Base-by-base conservation (phyloP, 2,329 filamentous ascomycete species). In the Madurella mycetomatis region DNA sequence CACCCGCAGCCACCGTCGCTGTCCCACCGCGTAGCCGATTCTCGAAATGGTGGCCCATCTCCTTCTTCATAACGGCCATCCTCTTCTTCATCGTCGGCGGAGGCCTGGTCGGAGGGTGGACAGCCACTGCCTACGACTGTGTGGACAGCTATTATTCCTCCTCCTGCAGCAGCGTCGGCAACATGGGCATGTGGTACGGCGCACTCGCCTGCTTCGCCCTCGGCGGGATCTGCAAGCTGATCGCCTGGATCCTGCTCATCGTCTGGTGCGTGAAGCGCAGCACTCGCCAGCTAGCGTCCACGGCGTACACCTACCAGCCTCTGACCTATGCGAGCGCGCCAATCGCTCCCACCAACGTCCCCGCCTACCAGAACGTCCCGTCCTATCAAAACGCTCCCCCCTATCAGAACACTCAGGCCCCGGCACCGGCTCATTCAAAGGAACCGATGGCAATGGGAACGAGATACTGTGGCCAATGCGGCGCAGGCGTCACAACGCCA, bases 31-130 rank as follows among this genome's bases (percentile, higher is more conserved):
- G 45, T 34, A 37, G 40, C 51, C 51, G 19, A 8, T 53, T 53
- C 39, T 53, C 51, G 15, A 53, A 53, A 31, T 53, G 51, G 51
- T 53, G 51, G 51, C 51, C 51, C 9, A 42, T 53, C 44, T 47
- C 44, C 18, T 53, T 53, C 51, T 48, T 53, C 51, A 39, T 53
- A 31, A 18, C 40, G 40, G 51, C 51, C 40, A 8, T 53, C 45
- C 30, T 53, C 51, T 44, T 53, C 40, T 39, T 53, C 45, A 53
- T 53, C 45, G 32, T 40, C 51, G 51, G 51, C 45, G 51, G 51
- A 8, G 51, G 34, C 40, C 51, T 53, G 2, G 5, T 48, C 11
- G 51, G 51, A 39, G 45, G 13, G 16, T 48, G 45, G 51, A 16
- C 39, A 9, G 40, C 45, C 18, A 30, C 5, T 40, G n/a, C 9